Evolutionary conservation across 2,329 filamentous ascomycete species (phyloP).

Genomic region (Monosporascus sp.): DNA sequence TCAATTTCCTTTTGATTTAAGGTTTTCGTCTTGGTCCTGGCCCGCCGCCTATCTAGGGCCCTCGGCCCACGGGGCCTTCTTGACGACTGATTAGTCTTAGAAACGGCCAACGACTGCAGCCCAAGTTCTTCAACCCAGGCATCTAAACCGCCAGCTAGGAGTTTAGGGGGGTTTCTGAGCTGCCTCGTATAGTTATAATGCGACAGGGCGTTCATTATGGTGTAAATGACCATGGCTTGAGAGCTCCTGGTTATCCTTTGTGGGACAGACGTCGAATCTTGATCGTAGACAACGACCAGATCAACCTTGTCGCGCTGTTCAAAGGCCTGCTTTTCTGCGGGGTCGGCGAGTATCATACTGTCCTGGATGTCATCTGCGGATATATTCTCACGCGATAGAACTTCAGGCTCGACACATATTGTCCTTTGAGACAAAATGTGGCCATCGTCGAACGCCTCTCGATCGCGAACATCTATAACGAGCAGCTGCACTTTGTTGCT

Average conservation of each 20-base stretch:
- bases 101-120: constrained; percentile 50
- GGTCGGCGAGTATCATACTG: constrained; percentile 64
- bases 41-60: constrained; percentile 28
- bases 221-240: constrained; percentile 55
- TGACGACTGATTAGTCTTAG: constrained; percentile 17
- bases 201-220: constrained; percentile 72
- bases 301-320: constrained; percentile 71
- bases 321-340: constrained; percentile 72
- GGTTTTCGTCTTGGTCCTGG: constrained; percentile 53
- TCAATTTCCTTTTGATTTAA: constrained; percentile 77
- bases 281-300: constrained; percentile 86
- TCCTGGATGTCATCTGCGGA: constrained; percentile 60
- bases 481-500: constrained; percentile 58
- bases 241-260: constrained; percentile 26
- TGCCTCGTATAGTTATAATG: constrained; percentile 79
- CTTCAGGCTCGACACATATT: constrained; percentile 81
- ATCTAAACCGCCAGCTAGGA: constrained; percentile 77
- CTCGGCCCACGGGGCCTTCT: constrained; percentile 9
- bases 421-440: constrained; percentile 81
- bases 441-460: constrained; percentile 78
- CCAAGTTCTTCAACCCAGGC: constrained; percentile 86
- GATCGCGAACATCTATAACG: constrained; percentile 77
- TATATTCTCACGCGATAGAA: constrained; percentile 63
- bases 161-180: constrained; percentile 65
- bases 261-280: constrained; percentile 52